Conservation (phyloP, 192 early-diverging fungal species). For the Paraglomus brasilianum region DNA sequence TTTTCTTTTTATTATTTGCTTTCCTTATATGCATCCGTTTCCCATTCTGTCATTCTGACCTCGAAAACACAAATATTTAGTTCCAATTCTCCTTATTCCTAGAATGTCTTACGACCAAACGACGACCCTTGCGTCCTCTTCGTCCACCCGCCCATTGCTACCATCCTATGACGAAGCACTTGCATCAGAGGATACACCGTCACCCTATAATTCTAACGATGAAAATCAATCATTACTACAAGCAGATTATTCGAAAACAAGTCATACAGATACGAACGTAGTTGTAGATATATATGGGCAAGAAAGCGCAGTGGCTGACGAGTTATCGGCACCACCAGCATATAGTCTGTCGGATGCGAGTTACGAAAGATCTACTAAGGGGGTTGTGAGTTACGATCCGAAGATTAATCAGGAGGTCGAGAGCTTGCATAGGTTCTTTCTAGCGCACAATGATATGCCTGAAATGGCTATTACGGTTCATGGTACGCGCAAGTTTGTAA, state of each 20-base stretch:
- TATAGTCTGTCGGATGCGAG: constrained; percentile 1
- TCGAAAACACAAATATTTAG: no score
- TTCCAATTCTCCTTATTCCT: no score
- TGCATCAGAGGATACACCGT: neutral
- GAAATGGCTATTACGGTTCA: constrained; percentile 41
- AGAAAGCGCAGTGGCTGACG: neutral
- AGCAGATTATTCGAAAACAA: neutral
- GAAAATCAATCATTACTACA: neutral
- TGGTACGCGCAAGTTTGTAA: constrained; percentile 16
- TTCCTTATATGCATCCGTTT: no score
- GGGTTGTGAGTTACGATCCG: neutral
- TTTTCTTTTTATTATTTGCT: no score
- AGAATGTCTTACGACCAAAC: neutral
- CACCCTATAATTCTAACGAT: no score
- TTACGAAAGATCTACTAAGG: neutral
- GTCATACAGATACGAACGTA: neutral
- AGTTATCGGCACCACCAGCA: neutral
- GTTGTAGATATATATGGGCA: neutral
- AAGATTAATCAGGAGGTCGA: neutral
- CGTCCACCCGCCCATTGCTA: neutral
- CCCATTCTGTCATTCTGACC: no score
- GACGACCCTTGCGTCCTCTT: neutral
- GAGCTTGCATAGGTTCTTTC: constrained; percentile 38
- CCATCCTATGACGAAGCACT: constrained; percentile 5
- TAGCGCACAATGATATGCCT: constrained; percentile 42